Evolutionary conservation across 2,329 filamentous ascomycete species (phyloP).

Genomic region (Didymella keratinophila): DNA sequence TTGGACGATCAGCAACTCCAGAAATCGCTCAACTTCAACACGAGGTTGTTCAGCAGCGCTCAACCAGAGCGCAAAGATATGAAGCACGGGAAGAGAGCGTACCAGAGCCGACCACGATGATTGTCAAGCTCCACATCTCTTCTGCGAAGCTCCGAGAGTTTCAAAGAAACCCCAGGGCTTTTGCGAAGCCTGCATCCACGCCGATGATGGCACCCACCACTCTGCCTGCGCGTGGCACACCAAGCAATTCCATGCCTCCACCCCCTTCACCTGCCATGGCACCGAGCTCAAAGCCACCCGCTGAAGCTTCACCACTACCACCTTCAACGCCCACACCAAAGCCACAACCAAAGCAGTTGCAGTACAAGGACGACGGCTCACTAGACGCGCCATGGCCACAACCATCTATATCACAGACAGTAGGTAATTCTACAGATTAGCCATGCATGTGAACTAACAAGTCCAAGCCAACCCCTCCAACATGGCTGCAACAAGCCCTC

Average conservation of each 20-base stretch:
- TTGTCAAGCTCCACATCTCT: conserved; percentile 78
- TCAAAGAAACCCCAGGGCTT: conserved; percentile 62
- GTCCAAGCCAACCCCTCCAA: conserved; percentile 78
- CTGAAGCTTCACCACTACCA: conserved; percentile 42
- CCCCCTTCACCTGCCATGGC: conserved; percentile 57
- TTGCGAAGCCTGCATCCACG: conserved; percentile 52
- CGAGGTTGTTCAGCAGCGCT: conserved; percentile 70
- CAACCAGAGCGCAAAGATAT: conserved; percentile 65
- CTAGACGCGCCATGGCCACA: conserved; percentile 70
- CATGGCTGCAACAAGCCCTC: conserved; percentile 83
- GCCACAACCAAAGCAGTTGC: conserved; percentile 42
- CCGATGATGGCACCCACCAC: conserved; percentile 56
- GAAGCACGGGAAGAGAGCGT: conserved; percentile 80
- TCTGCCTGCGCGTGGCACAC: conserved; percentile 59
- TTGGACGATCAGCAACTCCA: conserved; percentile 85
- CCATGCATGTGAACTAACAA: conserved; percentile 25
- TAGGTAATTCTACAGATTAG: conserved; percentile 56
- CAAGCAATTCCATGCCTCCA: conserved; percentile 65
- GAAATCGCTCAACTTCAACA: conserved; percentile 74
- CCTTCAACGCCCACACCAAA: conserved; percentile 50
- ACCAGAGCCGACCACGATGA: conserved; percentile 67
- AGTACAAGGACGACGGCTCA: conserved; percentile 61
- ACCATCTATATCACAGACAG: conserved; percentile 65
- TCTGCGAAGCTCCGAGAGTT: conserved; percentile 75
- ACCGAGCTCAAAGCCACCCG: conserved; percentile 45